These are phyloP conservation scores for Eruca vesicaria DNA, from an alignment of 441 rosid genomes.

Conservation along the genomic window DNA sequence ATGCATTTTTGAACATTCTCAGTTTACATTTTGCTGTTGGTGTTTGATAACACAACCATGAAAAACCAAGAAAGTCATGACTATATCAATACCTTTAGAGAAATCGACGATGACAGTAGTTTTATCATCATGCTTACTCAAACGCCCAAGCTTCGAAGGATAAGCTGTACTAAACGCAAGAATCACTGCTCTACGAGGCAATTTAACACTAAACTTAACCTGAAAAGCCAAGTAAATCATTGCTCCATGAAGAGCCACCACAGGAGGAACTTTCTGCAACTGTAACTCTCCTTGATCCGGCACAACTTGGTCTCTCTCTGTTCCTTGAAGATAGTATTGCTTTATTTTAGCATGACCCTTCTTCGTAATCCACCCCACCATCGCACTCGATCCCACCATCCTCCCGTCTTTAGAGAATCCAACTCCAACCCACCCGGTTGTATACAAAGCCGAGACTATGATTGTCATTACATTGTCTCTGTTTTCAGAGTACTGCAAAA, in stretches of 20 bases:
- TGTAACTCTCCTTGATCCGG: slow-evolving; percentile 79
- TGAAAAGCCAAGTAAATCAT: slow-evolving; percentile 80
- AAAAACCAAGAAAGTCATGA: background rate
- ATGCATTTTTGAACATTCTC: too few relatives aligned
- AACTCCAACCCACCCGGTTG: slow-evolving; percentile 92
- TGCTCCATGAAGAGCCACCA: slow-evolving; percentile 71
- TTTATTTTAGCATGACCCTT: slow-evolving; percentile 77
- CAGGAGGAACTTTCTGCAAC: slow-evolving; percentile 67
- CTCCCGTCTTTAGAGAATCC: slow-evolving; percentile 86
- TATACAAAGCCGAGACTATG: slow-evolving; percentile 69
- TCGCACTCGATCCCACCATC: slow-evolving; percentile 92
- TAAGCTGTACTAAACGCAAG: slow-evolving; percentile 64
- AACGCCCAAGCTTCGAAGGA: slow-evolving; percentile 55
- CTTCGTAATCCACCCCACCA: slow-evolving; percentile 85
- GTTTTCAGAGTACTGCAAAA: slow-evolving; percentile 58
- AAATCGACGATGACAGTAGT: slow-evolving; percentile 71
- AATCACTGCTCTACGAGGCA: slow-evolving; percentile 59
- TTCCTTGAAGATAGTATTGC: slow-evolving; percentile 75
- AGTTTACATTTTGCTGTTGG: background rate
- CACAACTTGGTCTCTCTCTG: slow-evolving; percentile 56
- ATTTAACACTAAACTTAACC: slow-evolving; percentile 51
- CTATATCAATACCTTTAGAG: slow-evolving; percentile 47
- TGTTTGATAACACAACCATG: too few relatives aligned
- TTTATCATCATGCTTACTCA: slow-evolving; percentile 69
- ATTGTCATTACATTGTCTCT: slow-evolving; percentile 69